Conservation (phyloP, 768 basidiomycete genomes). For the Sarcodon aspratus region DNA sequence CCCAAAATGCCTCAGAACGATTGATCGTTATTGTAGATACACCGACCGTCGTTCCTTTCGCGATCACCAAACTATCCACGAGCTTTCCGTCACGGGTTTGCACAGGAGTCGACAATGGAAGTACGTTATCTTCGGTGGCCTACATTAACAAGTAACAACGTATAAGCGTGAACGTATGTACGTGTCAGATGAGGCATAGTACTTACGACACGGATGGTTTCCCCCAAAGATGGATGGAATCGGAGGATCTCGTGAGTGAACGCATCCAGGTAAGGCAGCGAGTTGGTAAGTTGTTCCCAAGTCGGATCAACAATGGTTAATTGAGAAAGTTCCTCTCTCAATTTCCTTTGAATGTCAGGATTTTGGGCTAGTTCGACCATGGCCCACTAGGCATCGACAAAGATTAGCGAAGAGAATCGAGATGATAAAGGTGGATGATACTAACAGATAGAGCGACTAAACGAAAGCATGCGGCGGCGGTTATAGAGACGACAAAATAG, state of each 20-base stretch:
- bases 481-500: not conserved
- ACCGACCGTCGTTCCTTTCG: conserved; percentile 26
- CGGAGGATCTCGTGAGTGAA: conserved; percentile 34
- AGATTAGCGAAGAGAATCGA: not conserved
- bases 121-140: conserved; percentile 26
- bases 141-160: conserved; percentile 7
- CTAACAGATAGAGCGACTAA: conserved; percentile 16
- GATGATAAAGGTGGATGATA: not conserved
- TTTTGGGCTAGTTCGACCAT: conserved; percentile 41
- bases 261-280: conserved; percentile 45
- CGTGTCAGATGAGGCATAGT: not conserved
- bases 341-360: conserved; percentile 30
- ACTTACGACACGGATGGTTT: conserved; percentile 27
- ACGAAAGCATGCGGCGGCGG: not conserved
- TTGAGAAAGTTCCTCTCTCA: conserved; percentile 35
- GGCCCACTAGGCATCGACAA: conserved; percentile 27
- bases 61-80: conserved; percentile 15
- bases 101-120: conserved; percentile 26
- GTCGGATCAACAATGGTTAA: conserved; percentile 35
- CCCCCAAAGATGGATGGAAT: conserved; percentile 27
- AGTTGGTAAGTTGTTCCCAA: conserved; percentile 38
- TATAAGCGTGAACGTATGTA: not conserved
- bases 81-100: conserved; percentile 12
- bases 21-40: conserved; percentile 31
- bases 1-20: conserved; percentile 28